Conservation (phyloP, 1,284 basidiomycete species). For the Naganishia sp. region DNA sequence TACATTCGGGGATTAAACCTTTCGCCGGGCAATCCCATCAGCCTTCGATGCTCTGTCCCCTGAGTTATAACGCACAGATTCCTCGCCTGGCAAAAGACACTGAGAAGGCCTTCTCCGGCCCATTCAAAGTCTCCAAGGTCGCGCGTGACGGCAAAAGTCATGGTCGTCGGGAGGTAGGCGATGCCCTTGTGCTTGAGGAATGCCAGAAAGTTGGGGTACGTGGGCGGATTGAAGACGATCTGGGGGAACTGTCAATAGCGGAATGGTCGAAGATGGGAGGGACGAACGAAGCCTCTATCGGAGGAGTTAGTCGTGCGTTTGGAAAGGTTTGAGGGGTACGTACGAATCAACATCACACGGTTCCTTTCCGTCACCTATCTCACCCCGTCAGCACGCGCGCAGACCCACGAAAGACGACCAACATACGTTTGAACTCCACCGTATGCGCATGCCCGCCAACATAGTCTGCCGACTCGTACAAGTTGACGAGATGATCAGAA, state of each 20-base stretch:
- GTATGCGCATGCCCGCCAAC: slow-evolving; percentile 81
- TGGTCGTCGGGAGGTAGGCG: slow-evolving; percentile 63
- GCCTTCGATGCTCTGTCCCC: neutral
- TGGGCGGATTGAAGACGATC: slow-evolving; percentile 74
- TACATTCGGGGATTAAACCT: slow-evolving; percentile 68
- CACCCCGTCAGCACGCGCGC: neutral
- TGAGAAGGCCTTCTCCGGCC: slow-evolving; percentile 65
- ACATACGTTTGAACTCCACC: slow-evolving; percentile 59
- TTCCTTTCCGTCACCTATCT: slow-evolving; percentile 53
- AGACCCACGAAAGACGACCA: neutral
- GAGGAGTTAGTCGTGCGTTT: neutral
- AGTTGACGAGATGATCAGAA: slow-evolving; percentile 74
- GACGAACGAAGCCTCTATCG: slow-evolving; percentile 50
- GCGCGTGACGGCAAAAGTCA: slow-evolving; percentile 76
- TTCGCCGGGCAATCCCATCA: neutral
- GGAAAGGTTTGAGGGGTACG: slow-evolving; percentile 30
- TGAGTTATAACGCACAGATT: slow-evolving; percentile 54
- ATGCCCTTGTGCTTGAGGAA: slow-evolving; percentile 65
- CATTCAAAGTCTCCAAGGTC: slow-evolving; percentile 70
- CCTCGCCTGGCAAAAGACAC: slow-evolving; percentile 67
- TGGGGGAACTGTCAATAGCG: slow-evolving; percentile 55
- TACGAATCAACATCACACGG: slow-evolving; percentile 69
- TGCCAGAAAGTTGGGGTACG: slow-evolving; percentile 77
- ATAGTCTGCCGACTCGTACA: slow-evolving; percentile 70
- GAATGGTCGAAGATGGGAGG: slow-evolving; percentile 43